These are phyloP conservation scores for Zalaria sp. DNA, from an alignment of 2,329 filamentous ascomycete species.

Conservation along the genomic window DNA sequence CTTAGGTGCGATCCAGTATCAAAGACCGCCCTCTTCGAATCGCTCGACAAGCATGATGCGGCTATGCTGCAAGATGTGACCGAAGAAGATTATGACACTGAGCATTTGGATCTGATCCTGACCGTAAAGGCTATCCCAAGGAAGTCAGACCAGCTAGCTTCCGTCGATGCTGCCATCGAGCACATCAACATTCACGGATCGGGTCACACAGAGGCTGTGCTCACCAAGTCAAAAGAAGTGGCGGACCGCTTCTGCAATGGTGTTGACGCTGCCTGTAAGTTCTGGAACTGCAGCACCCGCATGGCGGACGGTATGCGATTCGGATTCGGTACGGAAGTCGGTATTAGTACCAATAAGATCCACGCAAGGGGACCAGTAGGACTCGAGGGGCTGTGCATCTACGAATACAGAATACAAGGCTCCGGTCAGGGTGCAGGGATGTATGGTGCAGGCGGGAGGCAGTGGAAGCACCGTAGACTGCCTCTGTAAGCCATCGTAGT, in stretches of 20 bases:
- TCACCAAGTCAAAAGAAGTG: conserved; percentile 52
- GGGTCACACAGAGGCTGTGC: conserved; percentile 84
- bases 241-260: conserved; percentile 74
- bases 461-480: conserved; percentile 42
- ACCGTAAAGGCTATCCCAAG: conserved; percentile 64
- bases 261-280: conserved; percentile 82
- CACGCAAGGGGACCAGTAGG: conserved; percentile 88
- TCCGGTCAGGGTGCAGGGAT: conserved; percentile 66
- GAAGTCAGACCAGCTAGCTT: conserved; percentile 7
- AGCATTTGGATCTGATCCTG: conserved; percentile 74
- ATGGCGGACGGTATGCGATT: conserved; percentile 96
- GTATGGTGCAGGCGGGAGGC: conserved; percentile 46
- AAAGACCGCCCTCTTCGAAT: conserved; percentile 45
- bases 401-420: conserved; percentile 87
- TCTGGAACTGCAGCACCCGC: conserved; percentile 91
- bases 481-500: conserved; percentile 10
- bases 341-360: conserved; percentile 98
- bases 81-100: conserved; percentile 67
- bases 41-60: conserved; percentile 27
- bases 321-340: conserved; percentile 94
- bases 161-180: conserved; percentile 54
- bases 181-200: conserved; percentile 92
- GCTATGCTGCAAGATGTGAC: conserved; percentile 47
- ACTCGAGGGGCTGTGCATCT: conserved; percentile 87
- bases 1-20: conserved; percentile 65